Evolutionary conservation across 2,329 filamentous ascomycete species (phyloP).

Genomic region (Xylariaceae sp.): DNA sequence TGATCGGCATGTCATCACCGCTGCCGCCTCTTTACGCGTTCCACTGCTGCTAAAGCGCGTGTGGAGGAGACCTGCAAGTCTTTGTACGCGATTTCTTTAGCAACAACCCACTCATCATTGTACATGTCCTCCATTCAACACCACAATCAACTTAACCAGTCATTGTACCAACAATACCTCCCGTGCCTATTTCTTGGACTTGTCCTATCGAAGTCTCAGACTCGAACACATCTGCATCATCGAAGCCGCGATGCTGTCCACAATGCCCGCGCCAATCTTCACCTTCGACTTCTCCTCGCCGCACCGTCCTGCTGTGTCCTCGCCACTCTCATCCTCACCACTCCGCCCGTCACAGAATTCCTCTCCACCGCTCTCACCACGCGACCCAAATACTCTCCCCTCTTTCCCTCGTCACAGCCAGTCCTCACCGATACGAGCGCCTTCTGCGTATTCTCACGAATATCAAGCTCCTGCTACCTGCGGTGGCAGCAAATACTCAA

Average conservation of each 20-base stretch:
- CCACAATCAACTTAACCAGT: not conserved
- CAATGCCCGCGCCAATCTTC: constrained; percentile 40
- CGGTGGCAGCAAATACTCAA: too few relatives aligned
- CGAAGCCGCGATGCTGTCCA: constrained; percentile 33
- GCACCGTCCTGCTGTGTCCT: constrained; percentile 46
- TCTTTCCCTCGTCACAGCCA: constrained; percentile 39
- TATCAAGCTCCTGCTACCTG: too few relatives aligned
- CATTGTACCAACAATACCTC: not conserved
- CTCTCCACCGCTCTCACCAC: constrained; percentile 39
- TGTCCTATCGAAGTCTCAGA: not conserved
- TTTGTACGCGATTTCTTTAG: not conserved
- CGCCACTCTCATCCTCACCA: constrained; percentile 58
- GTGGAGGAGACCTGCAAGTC: too few relatives aligned
- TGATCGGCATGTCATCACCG: too few relatives aligned
- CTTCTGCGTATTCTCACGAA: constrained; percentile 20
- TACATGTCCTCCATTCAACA: constrained; percentile 1
- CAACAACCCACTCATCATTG: not conserved
- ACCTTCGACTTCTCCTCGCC: constrained; percentile 37
- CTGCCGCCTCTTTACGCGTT: constrained; percentile 27
- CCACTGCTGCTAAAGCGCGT: too few relatives aligned
- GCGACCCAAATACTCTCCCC: constrained; percentile 39
- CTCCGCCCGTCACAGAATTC: constrained; percentile 49
- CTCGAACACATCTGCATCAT: too few relatives aligned
- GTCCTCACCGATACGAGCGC: constrained; percentile 33
- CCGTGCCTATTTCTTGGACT: not conserved